A percentile compares a stretch with the other conserved stretches of the same genome.
Conservation (phyloP, 805 yeast genomes). For the Suhomyces kilbournensis region DNA sequence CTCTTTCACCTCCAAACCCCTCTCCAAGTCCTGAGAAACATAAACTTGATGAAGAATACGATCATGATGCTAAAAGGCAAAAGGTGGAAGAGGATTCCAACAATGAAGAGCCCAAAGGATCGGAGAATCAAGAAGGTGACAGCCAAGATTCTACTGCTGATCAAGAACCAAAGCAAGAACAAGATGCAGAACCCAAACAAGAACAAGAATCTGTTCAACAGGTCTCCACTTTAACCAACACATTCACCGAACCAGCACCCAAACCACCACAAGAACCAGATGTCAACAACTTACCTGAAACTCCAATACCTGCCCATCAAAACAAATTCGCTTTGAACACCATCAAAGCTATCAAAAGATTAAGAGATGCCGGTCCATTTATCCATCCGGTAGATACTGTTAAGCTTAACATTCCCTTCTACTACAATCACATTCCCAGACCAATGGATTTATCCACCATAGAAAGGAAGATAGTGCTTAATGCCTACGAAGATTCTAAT, state of each 20-base stretch:
- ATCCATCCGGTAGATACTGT: constrained; percentile 85
- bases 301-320: constrained; percentile 82
- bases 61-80: constrained; percentile 16
- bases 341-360: constrained; percentile 80
- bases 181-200: not conserved
- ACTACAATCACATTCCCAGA: constrained; percentile 73
- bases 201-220: constrained; percentile 9
- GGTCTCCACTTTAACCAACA: constrained; percentile 6
- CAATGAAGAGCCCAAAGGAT: constrained; percentile 15
- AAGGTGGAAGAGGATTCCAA: constrained; percentile 23
- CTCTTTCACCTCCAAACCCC: constrained; percentile 45
- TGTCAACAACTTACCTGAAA: constrained; percentile 59
- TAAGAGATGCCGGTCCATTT: constrained; percentile 92
- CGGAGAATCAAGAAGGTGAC: constrained; percentile 12
- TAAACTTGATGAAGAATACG: constrained; percentile 24
- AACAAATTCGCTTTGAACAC: constrained; percentile 73
- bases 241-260: constrained; percentile 58
- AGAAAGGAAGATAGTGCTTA: constrained; percentile 68
- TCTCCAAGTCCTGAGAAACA: constrained; percentile 42
- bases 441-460: constrained; percentile 96
- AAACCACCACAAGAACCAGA: constrained; percentile 73
- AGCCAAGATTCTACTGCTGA: not conserved
- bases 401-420: constrained; percentile 85
- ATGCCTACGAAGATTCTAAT: constrained; percentile 70
- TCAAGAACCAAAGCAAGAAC: constrained; percentile 6